These are phyloP conservation scores for Atkinsonella texensis DNA, from an alignment of 2,329 filamentous ascomycete genomes.

Conservation along the genomic window DNA sequence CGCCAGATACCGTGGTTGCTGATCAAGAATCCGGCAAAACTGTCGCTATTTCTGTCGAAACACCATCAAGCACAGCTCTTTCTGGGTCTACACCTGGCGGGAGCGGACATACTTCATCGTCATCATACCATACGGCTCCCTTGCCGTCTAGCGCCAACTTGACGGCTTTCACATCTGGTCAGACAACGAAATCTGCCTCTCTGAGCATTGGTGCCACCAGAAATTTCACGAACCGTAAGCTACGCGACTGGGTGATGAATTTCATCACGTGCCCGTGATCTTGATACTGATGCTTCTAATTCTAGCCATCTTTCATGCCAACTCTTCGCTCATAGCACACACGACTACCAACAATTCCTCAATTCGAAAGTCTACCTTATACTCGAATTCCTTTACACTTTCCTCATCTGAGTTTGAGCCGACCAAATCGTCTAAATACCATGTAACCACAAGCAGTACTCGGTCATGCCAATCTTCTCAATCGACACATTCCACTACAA, in stretches of 20 bases:
- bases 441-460: constrained; percentile 1
- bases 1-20: constrained; percentile 26
- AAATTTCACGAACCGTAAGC: constrained; percentile 16
- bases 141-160: constrained; percentile 1
- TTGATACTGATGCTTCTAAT: not conserved
- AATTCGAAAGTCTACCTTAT: not conserved
- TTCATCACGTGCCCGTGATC: not conserved
- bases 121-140: not conserved
- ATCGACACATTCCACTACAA: constrained; percentile 1
- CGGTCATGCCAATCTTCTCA: not conserved
- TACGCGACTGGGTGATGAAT: not conserved
- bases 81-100: constrained; percentile 12
- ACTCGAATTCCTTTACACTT: not conserved
- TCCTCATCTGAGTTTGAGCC: not conserved
- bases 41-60: constrained; percentile 18
- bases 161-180: constrained; percentile 9
- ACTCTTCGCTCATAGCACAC: constrained; percentile 5
- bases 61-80: constrained; percentile 12
- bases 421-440: not conserved
- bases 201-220: constrained; percentile 7
- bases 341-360: constrained; percentile 1
- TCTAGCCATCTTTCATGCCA: constrained; percentile 2
- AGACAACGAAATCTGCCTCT: constrained; percentile 9
- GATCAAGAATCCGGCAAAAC: constrained; percentile 25
- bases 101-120: constrained; percentile 11